These are phyloP conservation scores for Fusarium humuli DNA, from an alignment of 2,329 filamentous ascomycete species.

Conservation along the genomic window DNA sequence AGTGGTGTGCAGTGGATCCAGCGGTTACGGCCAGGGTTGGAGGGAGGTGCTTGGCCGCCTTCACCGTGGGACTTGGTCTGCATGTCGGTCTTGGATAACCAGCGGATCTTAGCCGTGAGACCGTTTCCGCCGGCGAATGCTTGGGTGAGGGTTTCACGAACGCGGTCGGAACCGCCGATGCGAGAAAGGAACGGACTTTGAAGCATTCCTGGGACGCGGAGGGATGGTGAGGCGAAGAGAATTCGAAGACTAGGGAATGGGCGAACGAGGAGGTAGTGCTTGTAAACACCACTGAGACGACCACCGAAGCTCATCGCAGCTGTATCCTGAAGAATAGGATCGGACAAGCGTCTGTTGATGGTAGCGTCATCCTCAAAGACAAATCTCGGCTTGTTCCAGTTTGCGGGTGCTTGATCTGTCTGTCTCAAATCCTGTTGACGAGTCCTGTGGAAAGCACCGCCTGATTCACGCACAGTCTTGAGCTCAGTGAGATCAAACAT, in stretches of 20 bases:
- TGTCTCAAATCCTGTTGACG: conserved; percentile 52
- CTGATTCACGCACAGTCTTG: conserved; percentile 70
- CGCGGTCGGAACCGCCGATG: conserved; percentile 62
- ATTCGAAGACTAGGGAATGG: conserved; percentile 74
- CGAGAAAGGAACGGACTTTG: conserved; percentile 68
- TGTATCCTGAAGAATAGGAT: conserved; percentile 37
- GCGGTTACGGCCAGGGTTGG: conserved; percentile 64
- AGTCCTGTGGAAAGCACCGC: conserved; percentile 69
- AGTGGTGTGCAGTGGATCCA: conserved; percentile 85
- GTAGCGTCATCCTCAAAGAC: conserved; percentile 54
- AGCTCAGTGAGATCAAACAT: conserved; percentile 77
- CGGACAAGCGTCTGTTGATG: conserved; percentile 33
- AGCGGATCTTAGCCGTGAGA: conserved; percentile 80
- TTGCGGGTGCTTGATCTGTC: conserved; percentile 52
- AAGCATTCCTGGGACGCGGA: conserved; percentile 75
- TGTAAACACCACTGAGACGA: conserved; percentile 53
- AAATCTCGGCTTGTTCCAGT: conserved; percentile 57
- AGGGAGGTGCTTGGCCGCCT: conserved; percentile 23
- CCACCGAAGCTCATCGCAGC: conserved; percentile 33
- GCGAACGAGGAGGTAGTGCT: conserved; percentile 72
- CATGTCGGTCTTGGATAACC: conserved; percentile 59
- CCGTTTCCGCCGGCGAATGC: conserved; percentile 76
- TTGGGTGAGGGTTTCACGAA: conserved; percentile 62
- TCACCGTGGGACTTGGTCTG: conserved; percentile 48
- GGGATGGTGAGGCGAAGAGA: conserved; percentile 75